A percentile compares a stretch with the other conserved stretches of the same genome.
Conservation (phyloP, 2,329 filamentous ascomycete species). For the Metarhizium album region DNA sequence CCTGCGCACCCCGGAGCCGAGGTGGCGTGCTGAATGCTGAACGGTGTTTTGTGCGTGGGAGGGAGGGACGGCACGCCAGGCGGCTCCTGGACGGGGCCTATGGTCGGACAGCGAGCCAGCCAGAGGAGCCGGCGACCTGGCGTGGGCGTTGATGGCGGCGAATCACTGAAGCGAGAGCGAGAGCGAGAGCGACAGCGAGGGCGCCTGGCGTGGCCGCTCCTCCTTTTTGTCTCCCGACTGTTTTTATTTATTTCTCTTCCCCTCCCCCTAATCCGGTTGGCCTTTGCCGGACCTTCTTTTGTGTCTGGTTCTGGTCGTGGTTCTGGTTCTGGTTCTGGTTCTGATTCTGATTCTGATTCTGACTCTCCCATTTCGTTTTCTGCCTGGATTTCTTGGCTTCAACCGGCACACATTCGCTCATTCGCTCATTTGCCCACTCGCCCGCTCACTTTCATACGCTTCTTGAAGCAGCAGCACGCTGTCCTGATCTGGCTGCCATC, state of each 20-base stretch:
- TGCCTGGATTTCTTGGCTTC: neutral
- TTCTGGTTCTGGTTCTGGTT: neutral
- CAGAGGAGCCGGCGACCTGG: neutral
- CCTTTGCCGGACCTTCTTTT: neutral
- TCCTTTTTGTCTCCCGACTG: neutral
- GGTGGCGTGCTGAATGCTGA: neutral
- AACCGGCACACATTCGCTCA: neutral
- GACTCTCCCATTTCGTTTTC: neutral
- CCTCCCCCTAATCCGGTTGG: neutral
- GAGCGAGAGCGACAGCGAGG: neutral
- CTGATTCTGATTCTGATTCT: neutral
- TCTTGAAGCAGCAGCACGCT: too few species aligned
- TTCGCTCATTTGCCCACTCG: neutral
- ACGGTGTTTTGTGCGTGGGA: too few species aligned
- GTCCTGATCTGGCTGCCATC: too few species aligned
- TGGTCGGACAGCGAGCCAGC: conserved; percentile 3
- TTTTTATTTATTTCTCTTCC: neutral
- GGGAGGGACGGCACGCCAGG: neutral
- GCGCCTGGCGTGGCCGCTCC: neutral
- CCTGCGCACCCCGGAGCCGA: neutral
- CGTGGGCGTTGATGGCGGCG: neutral
- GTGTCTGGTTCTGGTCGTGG: neutral
- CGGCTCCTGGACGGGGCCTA: neutral
- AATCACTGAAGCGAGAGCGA: neutral
- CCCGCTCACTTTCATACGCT: neutral